phyloP scores from a whole-genome alignment of 1,284 basidiomycete species.

The Rhodotorula sp. region DNA sequence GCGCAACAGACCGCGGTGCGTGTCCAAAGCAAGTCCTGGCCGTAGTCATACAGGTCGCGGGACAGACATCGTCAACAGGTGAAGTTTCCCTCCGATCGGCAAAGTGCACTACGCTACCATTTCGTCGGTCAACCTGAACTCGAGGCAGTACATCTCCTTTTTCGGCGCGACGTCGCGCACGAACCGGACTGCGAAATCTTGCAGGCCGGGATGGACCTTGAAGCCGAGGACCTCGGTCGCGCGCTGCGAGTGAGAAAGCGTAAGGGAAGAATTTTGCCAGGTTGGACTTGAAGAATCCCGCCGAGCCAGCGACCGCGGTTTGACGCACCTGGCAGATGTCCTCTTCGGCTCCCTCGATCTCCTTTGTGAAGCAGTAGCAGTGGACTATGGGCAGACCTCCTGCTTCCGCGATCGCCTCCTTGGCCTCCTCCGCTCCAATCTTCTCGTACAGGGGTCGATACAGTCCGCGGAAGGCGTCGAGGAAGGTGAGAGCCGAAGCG shows the following conservation, averaged over 20 bases:
- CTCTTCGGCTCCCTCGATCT: slow-evolving; percentile 67
- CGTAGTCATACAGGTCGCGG: too few relatives aligned
- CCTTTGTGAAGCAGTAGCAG: slow-evolving; percentile 93
- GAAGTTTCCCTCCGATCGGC: too few relatives aligned
- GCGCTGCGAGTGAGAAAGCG: slow-evolving; percentile 56
- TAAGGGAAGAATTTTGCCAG: background rate
- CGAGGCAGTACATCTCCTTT: slow-evolving; percentile 98
- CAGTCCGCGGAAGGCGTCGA: slow-evolving; percentile 80
- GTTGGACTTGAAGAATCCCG: background rate
- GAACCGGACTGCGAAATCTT: slow-evolving; percentile 60
- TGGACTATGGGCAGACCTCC: slow-evolving; percentile 76
- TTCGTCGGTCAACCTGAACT: slow-evolving; percentile 56
- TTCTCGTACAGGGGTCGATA: slow-evolving; percentile 52
- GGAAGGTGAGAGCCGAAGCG: slow-evolving; percentile 82
- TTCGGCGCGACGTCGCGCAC: slow-evolving; percentile 93
- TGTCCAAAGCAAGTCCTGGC: too few relatives aligned
- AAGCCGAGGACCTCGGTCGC: slow-evolving; percentile 67
- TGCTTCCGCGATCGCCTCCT: slow-evolving; percentile 44
- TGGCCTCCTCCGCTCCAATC: slow-evolving; percentile 47
- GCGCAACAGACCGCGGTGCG: too few relatives aligned
- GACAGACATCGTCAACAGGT: too few relatives aligned
- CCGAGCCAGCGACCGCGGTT: slow-evolving; percentile 14
- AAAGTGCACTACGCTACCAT: background rate
- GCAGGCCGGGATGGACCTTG: slow-evolving; percentile 57
- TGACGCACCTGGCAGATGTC: slow-evolving; percentile 75